Evolutionary conservation across 768 basidiomycete genomes (phyloP).

Genomic region (Phlebiopsis gigantea): DNA sequence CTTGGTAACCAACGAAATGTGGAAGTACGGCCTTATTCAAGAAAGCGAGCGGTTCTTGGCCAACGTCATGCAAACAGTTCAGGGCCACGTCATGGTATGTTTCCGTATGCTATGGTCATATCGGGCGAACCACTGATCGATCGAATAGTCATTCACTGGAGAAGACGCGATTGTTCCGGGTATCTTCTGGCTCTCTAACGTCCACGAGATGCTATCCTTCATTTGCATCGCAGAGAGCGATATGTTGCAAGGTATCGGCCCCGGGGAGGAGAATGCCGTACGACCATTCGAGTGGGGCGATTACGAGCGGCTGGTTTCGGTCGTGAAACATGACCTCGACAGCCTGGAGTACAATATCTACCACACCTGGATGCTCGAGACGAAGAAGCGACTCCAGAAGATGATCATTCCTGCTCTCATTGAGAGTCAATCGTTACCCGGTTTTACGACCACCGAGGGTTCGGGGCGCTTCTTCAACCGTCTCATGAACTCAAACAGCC

Average conservation of each 20-base stretch:
- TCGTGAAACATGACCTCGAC: constrained; percentile 98
- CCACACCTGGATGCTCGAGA: constrained; percentile 98
- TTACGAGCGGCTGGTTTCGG: constrained; percentile 94
- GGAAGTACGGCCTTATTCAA: constrained; percentile 95
- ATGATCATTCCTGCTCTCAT: constrained; percentile 96
- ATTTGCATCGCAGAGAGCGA: constrained; percentile 99
- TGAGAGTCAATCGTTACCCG: constrained; percentile 95
- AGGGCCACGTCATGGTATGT: constrained; percentile 94
- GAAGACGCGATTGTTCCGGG: constrained; percentile 96
- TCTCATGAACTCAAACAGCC: constrained; percentile 76
- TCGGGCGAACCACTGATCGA: constrained; percentile 12
- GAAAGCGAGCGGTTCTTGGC: constrained; percentile 98
- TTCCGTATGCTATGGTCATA: not conserved
- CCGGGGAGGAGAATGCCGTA: constrained; percentile 88
- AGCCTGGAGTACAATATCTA: constrained; percentile 99
- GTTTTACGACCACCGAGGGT: constrained; percentile 94
- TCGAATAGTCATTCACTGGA: constrained; percentile 70
- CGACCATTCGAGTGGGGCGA: constrained; percentile 95
- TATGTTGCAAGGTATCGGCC: constrained; percentile 96
- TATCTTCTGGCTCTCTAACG: constrained; percentile 99
- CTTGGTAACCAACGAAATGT: constrained; percentile 99
- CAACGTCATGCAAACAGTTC: constrained; percentile 97
- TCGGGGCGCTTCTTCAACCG: constrained; percentile 92
- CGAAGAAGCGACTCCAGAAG: constrained; percentile 92
- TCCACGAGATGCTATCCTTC: constrained; percentile 98